Conservation (phyloP, 305 asterid genomes). For the Fraxinus platypoda region DNA sequence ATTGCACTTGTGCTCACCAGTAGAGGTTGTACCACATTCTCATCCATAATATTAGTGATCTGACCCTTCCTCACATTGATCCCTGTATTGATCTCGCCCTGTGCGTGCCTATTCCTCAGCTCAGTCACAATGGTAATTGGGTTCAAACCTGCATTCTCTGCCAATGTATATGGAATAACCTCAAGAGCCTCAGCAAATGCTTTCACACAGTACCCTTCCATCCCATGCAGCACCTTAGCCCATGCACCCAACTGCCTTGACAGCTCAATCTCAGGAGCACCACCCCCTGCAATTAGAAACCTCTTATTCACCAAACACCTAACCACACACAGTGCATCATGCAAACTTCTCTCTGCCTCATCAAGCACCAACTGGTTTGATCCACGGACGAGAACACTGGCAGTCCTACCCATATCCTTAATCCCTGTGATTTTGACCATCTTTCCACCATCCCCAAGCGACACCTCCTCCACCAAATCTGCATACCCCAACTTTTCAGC, state of each 20-base stretch:
- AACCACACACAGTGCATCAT: not conserved
- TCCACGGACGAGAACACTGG: not conserved
- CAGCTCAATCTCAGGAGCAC: not conserved
- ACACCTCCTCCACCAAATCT: not conserved
- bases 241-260: constrained; percentile 55
- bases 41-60: constrained; percentile 92
- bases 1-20: constrained; percentile 97
- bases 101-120: constrained; percentile 95
- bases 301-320: not conserved
- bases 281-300: not conserved
- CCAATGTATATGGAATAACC: constrained; percentile 92
- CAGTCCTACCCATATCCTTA: not conserved
- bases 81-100: constrained; percentile 95
- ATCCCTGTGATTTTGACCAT: not conserved
- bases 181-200: constrained; percentile 95
- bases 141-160: constrained; percentile 95
- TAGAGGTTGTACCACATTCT: constrained; percentile 95
- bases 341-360: constrained; percentile 86
- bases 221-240: constrained; percentile 92
- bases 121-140: constrained; percentile 94
- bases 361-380: not conserved
- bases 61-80: constrained; percentile 99
- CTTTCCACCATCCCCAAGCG: not conserved
- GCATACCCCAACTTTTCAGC: not conserved
- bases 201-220: constrained; percentile 91